Evolutionary conservation across 176 grass and related monocot species (phyloP).

Genomic region (Themeda triandra): DNA sequence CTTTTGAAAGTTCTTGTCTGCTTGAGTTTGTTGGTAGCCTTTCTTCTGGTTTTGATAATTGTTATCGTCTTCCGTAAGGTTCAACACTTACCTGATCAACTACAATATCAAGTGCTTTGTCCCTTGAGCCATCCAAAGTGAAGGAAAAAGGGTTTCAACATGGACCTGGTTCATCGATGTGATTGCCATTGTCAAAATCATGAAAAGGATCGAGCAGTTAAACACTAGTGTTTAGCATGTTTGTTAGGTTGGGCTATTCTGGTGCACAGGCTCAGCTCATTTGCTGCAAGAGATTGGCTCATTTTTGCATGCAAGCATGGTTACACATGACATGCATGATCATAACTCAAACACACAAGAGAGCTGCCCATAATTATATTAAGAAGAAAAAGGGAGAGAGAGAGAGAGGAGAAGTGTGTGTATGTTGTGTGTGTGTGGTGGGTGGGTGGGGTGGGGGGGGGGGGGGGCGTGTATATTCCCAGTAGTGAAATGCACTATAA

Average conservation of each 20-base stretch:
- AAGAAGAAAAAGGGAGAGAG: too few species aligned
- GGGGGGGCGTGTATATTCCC: neutral
- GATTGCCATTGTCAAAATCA: neutral
- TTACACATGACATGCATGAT: neutral
- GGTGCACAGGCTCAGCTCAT: neutral
- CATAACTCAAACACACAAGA: neutral
- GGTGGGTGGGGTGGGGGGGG: too few species aligned
- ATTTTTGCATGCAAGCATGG: neutral
- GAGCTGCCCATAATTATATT: neutral
- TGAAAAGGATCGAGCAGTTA: neutral
- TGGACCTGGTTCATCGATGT: neutral
- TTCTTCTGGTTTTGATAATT: conserved; percentile 3
- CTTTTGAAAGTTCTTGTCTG: neutral
- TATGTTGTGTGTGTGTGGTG: too few species aligned
- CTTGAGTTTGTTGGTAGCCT: neutral
- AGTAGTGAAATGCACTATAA: neutral
- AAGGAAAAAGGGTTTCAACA: neutral
- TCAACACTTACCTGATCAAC: neutral
- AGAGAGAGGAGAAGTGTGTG: too few species aligned
- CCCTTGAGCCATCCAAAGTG: neutral
- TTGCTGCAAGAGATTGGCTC: neutral
- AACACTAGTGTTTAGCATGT: neutral
- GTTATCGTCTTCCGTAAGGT: neutral
- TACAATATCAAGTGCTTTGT: neutral
- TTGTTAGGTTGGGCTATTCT: neutral